phyloP scores from a whole-genome alignment of 2,329 filamentous ascomycete species.

The Trichophaea hybrida region DNA sequence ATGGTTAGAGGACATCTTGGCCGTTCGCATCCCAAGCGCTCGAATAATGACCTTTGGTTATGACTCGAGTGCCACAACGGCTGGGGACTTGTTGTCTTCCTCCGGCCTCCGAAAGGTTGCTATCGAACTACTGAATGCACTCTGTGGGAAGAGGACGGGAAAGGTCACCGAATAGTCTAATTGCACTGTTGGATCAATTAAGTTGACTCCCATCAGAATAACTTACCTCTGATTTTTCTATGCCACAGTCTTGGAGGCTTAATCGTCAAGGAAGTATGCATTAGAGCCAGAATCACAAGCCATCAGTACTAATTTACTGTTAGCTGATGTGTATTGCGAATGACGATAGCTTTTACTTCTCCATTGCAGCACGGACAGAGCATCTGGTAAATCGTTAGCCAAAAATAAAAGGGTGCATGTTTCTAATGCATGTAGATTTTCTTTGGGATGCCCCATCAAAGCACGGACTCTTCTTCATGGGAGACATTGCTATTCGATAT shows the following conservation, averaged over 20 bases:
- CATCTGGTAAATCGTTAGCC: background rate
- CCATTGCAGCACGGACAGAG: background rate
- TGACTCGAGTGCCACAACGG: background rate
- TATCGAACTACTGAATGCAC: background rate
- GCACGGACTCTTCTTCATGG: background rate
- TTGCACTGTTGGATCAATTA: background rate
- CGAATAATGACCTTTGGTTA: constrained; percentile 6
- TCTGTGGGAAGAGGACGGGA: background rate
- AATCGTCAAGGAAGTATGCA: background rate
- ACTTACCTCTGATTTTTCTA: background rate
- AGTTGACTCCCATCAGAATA: background rate
- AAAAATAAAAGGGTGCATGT: background rate
- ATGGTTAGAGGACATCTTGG: background rate
- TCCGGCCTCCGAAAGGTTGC: background rate
- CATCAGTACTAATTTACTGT: background rate
- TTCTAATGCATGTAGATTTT: background rate
- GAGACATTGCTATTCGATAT: background rate
- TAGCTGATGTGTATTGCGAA: background rate
- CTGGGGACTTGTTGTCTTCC: background rate
- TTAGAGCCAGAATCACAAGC: background rate
- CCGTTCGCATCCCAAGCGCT: background rate
- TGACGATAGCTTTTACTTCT: background rate
- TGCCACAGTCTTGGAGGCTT: background rate
- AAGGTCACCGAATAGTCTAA: background rate
- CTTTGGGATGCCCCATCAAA: background rate